Percentiles rank a stretch among this genome's conserved stretches.
phyloP scores from a whole-genome alignment of 495 filamentous ascomycete species.

The Penicillium daleae region DNA sequence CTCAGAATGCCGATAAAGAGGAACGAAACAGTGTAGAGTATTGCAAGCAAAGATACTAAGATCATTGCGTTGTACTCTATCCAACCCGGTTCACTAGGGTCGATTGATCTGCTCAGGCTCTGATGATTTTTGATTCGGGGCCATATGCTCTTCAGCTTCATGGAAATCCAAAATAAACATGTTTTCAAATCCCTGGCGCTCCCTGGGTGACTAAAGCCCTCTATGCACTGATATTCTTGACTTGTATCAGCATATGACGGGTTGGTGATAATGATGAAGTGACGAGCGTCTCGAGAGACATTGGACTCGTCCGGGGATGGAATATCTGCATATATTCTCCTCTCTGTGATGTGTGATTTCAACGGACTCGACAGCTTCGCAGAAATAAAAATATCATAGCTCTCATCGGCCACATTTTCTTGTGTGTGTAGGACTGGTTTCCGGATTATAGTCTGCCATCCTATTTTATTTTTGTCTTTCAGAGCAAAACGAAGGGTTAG shows the following conservation, averaged over 20 bases:
- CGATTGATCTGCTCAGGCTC: constrained; percentile 44
- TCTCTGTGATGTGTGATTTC: constrained; percentile 22
- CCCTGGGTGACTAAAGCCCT: constrained; percentile 16
- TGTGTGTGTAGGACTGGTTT: not conserved
- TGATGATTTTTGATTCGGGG: constrained; percentile 33
- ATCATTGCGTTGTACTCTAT: constrained; percentile 75
- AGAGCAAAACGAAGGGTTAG: constrained; percentile 68
- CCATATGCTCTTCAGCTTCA: constrained; percentile 21
- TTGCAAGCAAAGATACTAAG: constrained; percentile 67
- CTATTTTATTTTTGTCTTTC: constrained; percentile 38
- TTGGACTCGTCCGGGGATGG: not conserved
- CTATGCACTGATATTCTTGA: constrained; percentile 27
- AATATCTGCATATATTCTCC: not conserved
- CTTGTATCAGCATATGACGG: not conserved
- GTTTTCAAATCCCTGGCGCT: constrained; percentile 14
- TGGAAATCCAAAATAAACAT: not conserved
- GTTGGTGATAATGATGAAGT: constrained; percentile 4
- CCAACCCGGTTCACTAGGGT: constrained; percentile 68
- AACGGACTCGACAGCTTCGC: constrained; percentile 26
- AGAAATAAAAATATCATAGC: not conserved
- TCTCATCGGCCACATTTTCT: not conserved
- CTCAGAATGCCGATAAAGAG: constrained; percentile 71
- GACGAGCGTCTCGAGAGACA: not conserved
- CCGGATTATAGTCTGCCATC: not conserved
- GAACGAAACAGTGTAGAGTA: constrained; percentile 71